Base-by-base conservation (phyloP, 192 early-diverging fungal species). In the Diversispora epigaea region DNA sequence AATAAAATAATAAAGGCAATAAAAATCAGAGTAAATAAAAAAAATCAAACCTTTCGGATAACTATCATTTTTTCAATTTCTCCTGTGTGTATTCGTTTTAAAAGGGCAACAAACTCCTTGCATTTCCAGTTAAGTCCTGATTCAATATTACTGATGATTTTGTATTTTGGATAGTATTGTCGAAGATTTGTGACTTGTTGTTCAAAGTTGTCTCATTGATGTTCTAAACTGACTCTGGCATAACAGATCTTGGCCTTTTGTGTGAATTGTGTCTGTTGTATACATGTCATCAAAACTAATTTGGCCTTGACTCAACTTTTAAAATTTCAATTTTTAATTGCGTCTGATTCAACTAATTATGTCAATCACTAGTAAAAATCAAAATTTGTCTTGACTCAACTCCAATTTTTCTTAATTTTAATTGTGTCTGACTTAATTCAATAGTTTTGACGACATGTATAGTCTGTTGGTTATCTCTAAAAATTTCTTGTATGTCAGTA, bases 391-490 rank as follows among this genome's bases (percentile, higher is more conserved):
- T n/a, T n/a, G n/a, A n/a, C n/a, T n/a, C n/a, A n/a, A n/a, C n/a
- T n/a, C n/a, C n/a, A n/a, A n/a, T n/a, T n/a, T n/a, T n/a, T n/a
- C n/a, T n/a, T n/a, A n/a, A n/a, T n/a, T n/a, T n/a, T n/a, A n/a
- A n/a, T n/a, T n/a, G n/a, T n/a, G n/a, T n/a, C n/a, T n/a, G n/a
- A n/a, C n/a, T n/a, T n/a, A n/a, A n/a, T n/a, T n/a, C n/a, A n/a
- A 46, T 64, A 32, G 21, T 8, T 64, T 17, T 64, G 5, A 8
- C 11, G 47, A 11, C 47, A 49, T 49, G 6, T 49, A n/a, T n/a
- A n/a, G n/a, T n/a, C n/a, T n/a, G n/a, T 22, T 45, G 40, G 41
- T 71, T 22, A 71, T 71, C 22, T 71, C 22, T 40, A 71, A 71
- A 71, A 40, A 39, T 12, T 71, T 57, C 41, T n/a, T 71, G 25